Evolutionary conservation across 78 protist genomes (phyloP), one percentile per base, ranked within the genome.

Genomic region (Dictyostelium purpureum): DNA sequence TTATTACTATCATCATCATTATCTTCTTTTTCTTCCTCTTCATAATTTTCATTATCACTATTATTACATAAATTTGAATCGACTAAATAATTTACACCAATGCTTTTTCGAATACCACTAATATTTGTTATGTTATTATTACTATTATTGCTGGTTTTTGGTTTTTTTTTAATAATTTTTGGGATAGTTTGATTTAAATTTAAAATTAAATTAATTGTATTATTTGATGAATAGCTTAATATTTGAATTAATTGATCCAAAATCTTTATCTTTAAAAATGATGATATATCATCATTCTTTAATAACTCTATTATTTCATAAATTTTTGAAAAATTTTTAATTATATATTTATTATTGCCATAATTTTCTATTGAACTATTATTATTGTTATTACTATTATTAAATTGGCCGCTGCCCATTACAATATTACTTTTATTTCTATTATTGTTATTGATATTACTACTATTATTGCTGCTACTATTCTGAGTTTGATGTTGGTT

Each of bases 231-330:
- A n/a, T 49, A 38, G 16, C 21, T 42, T 21, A 73, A 16, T 0
- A 49, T n/a, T 28, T 21, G 37, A 19, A 73, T 73, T 16, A 73
- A 38, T 31, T 38, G 42, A 49, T 73, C 79, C 47, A 73, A 49
- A 28, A 73, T 73, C 54, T 73, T 73, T 42, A 31, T 19, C 18
- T 49, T 73, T 4, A 42, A 18, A 73, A 73, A 37, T 37, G 65
- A 31, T 18, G 79, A 73, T 47, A 31, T 73, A 6, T 45, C 45
- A 1, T 73, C 79, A 31, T 73, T 31, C 28, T 31, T 49, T 47
- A 73, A 73, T 38, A 73, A n/a, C 4, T 42, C 14, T 49, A 73
- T 18, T n/a, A 73, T 73, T 10, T 73, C 79, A 31, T 73, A n/a
- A 12, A 73, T 47, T 11, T 49, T 73, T 12, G 57, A 26, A 31